Percentiles rank a stretch among this genome's conserved stretches.
phyloP scores from a whole-genome alignment of 106 monocot species.

The Allium fistulosum region DNA sequence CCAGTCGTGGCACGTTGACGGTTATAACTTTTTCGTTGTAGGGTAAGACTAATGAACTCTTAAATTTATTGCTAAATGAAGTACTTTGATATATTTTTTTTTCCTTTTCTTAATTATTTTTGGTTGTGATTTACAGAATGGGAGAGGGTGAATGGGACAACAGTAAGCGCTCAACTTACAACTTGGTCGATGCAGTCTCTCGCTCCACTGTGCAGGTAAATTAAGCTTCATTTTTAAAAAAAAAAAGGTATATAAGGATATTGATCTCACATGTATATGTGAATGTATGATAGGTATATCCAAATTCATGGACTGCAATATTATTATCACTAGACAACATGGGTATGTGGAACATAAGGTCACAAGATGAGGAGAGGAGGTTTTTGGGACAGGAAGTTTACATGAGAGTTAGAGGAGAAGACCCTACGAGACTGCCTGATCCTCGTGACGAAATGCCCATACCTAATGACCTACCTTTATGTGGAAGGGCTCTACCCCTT shows the following conservation, averaged over 20 bases:
- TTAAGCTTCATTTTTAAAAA: not conserved
- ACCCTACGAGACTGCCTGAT: not conserved
- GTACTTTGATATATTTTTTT: not conserved
- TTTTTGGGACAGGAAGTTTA: slow-evolving; percentile 7
- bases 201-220: slow-evolving; percentile 34
- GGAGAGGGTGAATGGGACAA: slow-evolving; percentile 18
- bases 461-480: slow-evolving; percentile 14
- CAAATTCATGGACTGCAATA: not conserved
- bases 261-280: too few relatives aligned
- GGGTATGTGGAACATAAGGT: slow-evolving; percentile 9
- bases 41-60: slow-evolving; percentile 24
- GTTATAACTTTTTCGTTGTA: slow-evolving; percentile 63
- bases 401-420: slow-evolving; percentile 12
- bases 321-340: slow-evolving; percentile 5
- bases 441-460: slow-evolving; percentile 23
- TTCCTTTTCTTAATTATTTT: not conserved
- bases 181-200: slow-evolving; percentile 35
- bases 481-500: slow-evolving; percentile 24
- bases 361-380: slow-evolving; percentile 4
- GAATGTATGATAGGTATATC: slow-evolving; percentile 1
- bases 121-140: slow-evolving; percentile 16
- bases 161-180: slow-evolving; percentile 11
- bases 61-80: not conserved
- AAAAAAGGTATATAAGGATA: too few relatives aligned
- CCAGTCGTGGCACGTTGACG: slow-evolving; percentile 73